Conservation (phyloP, 495 filamentous ascomycete species). For the Neurospora sp. region DNA sequence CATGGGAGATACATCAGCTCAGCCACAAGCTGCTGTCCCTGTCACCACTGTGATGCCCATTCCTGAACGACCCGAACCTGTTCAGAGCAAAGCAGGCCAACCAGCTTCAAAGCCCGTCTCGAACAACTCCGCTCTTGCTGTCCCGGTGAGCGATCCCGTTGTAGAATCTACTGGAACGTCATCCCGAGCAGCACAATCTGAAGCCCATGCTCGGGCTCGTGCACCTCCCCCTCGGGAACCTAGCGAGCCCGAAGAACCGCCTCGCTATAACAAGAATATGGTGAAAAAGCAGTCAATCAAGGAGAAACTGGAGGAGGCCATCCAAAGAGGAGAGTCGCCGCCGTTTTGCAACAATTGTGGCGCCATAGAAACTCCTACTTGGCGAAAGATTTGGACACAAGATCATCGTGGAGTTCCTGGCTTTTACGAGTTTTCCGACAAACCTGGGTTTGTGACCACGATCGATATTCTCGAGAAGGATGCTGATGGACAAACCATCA, state of each 20-base stretch:
- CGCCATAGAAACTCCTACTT: conserved; percentile 87
- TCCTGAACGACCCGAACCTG: conserved; percentile 6
- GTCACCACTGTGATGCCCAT: conserved; percentile 3
- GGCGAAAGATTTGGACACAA: conserved; percentile 80
- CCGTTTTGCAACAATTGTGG: conserved; percentile 88
- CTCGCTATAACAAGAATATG: conserved; percentile 36
- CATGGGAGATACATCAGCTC: background rate
- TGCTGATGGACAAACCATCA: conserved; percentile 44
- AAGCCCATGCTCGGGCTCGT: conserved; percentile 18
- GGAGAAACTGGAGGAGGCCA: conserved; percentile 53
- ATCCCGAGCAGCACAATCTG: conserved; percentile 13
- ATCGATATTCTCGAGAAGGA: conserved; percentile 57
- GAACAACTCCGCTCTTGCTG: background rate
- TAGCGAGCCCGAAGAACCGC: conserved; percentile 15
- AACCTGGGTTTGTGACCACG: conserved; percentile 51
- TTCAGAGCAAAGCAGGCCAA: background rate
- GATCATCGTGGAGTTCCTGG: conserved; percentile 50
- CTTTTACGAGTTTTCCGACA: conserved; percentile 55
- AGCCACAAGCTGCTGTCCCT: background rate
- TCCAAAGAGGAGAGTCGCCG: conserved; percentile 65
- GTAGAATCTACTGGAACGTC: conserved; percentile 7
- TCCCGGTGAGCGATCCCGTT: conserved; percentile 16
- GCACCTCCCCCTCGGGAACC: conserved; percentile 10
- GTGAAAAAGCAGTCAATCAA: conserved; percentile 53
- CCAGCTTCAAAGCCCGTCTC: conserved; percentile 12